These are phyloP conservation scores for Naegleria gruberi DNA, from an alignment of 208 protist species.

Conservation along the genomic window DNA sequence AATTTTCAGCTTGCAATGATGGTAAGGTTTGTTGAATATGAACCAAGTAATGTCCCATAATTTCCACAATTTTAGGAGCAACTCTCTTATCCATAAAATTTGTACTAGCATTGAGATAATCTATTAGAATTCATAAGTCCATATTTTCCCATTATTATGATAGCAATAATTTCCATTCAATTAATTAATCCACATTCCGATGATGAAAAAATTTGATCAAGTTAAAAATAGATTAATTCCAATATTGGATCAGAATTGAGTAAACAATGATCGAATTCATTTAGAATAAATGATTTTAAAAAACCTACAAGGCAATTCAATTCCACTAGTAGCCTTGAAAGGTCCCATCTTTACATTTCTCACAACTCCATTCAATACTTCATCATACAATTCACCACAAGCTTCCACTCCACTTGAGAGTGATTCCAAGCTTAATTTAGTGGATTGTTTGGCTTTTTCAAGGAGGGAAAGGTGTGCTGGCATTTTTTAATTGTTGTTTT, in stretches of 20 bases:
- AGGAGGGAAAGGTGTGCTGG: neutral
- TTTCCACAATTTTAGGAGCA: slow-evolving; percentile 21
- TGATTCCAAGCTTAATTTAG: neutral
- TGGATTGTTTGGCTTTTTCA: neutral
- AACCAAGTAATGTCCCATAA: neutral
- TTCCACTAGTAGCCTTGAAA: slow-evolving; percentile 28
- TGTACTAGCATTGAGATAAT: slow-evolving; percentile 34
- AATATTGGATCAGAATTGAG: no score
- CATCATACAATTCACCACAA: slow-evolving; percentile 1
- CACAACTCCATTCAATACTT: slow-evolving; percentile 16
- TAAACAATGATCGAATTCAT: no score
- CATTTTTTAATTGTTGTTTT: neutral
- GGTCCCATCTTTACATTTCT: slow-evolving; percentile 29
- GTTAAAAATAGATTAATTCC: no score
- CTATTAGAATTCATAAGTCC: no score
- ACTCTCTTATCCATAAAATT: slow-evolving; percentile 30
- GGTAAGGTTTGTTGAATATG: neutral
- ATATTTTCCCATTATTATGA: no score
- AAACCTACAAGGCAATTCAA: slow-evolving; percentile 23
- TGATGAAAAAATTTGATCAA: no score
- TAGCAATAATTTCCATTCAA: no score
- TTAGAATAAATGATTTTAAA: no score
- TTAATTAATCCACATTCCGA: no score
- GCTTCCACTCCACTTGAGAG: neutral
- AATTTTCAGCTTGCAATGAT: neutral